Conservation (phyloP, 1,284 basidiomycete species). For the Leccinum fallax region DNA sequence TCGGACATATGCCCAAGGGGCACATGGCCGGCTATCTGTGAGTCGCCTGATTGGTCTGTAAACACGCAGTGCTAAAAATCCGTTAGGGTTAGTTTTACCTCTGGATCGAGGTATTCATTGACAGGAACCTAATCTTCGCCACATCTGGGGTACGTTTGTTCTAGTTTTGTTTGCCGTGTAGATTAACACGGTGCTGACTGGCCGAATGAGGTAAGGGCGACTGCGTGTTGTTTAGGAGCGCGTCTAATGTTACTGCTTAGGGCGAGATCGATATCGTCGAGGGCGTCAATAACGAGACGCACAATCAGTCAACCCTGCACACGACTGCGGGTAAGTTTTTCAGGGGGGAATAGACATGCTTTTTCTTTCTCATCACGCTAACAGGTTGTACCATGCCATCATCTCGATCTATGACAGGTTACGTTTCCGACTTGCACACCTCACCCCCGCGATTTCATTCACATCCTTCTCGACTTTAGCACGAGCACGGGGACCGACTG, state of each 20-base stretch:
- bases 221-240: background rate
- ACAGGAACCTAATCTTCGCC: background rate
- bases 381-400: constrained; percentile 65
- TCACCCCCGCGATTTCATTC: background rate
- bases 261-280: constrained; percentile 72
- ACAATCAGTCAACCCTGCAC: constrained; percentile 66
- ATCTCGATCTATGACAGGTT: constrained; percentile 53
- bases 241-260: constrained; percentile 11
- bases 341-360: background rate
- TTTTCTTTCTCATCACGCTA: background rate
- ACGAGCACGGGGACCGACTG: constrained; percentile 49
- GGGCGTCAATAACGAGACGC: constrained; percentile 59
- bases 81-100: constrained; percentile 20
- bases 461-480: constrained; percentile 29
- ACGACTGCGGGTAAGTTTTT: constrained; percentile 40
- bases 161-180: background rate
- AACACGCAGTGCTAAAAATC: background rate
- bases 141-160: constrained; percentile 16
- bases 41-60: constrained; percentile 2
- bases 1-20: constrained; percentile 42
- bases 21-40: constrained; percentile 42
- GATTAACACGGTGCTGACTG: constrained; percentile 16
- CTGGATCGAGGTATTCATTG: background rate
- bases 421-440: constrained; percentile 10
- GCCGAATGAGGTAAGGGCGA: constrained; percentile 15